Evolutionary conservation across 2,329 filamentous ascomycete genomes (phyloP).

Genomic region (Exophiala lecanii-corni): DNA sequence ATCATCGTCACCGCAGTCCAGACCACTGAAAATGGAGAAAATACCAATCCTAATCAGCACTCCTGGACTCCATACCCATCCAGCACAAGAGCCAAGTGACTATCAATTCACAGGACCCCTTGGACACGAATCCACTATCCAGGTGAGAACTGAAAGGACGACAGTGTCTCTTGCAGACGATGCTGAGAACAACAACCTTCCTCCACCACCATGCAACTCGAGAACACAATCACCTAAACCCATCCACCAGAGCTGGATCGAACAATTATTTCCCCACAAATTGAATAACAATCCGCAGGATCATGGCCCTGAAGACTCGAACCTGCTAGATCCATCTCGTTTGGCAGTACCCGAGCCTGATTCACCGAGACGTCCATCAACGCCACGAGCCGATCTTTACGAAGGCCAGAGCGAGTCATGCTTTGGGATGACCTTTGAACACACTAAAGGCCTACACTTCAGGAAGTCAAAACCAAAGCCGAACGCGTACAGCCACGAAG

Average conservation of each 20-base stretch:
- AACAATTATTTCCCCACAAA: slow-evolving; percentile 10
- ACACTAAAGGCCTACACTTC: slow-evolving; percentile 3
- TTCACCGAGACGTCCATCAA: slow-evolving; percentile 9
- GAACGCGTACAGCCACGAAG: slow-evolving; percentile 13
- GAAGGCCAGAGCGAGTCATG: slow-evolving; percentile 14
- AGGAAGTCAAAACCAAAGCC: slow-evolving; percentile 9
- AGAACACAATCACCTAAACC: slow-evolving; percentile 6
- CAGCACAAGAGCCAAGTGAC: slow-evolving; percentile 1
- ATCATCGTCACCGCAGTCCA: not conserved
- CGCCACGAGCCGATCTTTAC: slow-evolving; percentile 19
- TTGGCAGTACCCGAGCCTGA: slow-evolving; percentile 11
- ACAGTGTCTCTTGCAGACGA: not conserved
- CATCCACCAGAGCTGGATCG: slow-evolving; percentile 10
- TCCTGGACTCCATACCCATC: slow-evolving; percentile 11
- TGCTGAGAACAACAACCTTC: not conserved
- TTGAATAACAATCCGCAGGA: slow-evolving; percentile 4
- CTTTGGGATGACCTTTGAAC: slow-evolving; percentile 22
- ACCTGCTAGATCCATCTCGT: not conserved
- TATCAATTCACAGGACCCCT: not conserved
- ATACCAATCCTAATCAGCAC: slow-evolving; percentile 18
- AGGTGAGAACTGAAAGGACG: not conserved
- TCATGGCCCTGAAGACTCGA: not conserved
- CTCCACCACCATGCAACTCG: not conserved
- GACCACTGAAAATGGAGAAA: slow-evolving; percentile 8
- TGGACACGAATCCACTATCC: not conserved